Percentiles rank a stretch among this genome's conserved stretches.
Conservation (phyloP, 495 filamentous ascomycete genomes). For the Penicillium pancosmium region DNA sequence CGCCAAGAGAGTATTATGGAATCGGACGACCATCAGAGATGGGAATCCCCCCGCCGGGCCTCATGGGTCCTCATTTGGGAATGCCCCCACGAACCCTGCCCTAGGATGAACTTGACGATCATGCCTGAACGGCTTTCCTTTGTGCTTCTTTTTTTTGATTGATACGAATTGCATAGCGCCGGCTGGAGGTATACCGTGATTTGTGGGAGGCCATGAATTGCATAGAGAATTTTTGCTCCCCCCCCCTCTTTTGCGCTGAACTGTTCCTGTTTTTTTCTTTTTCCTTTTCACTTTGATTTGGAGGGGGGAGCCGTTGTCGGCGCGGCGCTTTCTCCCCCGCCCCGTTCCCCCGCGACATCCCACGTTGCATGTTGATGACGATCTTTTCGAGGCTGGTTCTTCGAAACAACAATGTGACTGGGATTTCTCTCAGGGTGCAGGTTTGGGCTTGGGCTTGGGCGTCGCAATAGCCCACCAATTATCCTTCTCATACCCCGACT, state of each 20-base stretch:
- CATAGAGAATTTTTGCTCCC: slow-evolving; percentile 37
- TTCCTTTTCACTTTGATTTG: slow-evolving; percentile 8
- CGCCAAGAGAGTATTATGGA: slow-evolving; percentile 44
- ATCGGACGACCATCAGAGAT: slow-evolving; percentile 39
- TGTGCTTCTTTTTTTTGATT: slow-evolving; percentile 22
- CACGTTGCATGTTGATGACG: slow-evolving; percentile 5
- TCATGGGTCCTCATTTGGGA: slow-evolving; percentile 37
- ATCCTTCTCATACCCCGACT: slow-evolving; percentile 92
- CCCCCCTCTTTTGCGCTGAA: slow-evolving; percentile 22
- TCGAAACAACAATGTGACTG: slow-evolving; percentile 17
- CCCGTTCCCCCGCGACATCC: not conserved
- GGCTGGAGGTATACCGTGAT: slow-evolving; percentile 46
- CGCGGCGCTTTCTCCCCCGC: not conserved
- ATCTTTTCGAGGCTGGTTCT: slow-evolving; percentile 43
- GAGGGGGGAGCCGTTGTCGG: not conserved
- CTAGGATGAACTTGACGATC: slow-evolving; percentile 33
- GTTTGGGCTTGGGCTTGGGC: slow-evolving; percentile 20
- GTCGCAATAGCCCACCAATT: slow-evolving; percentile 91
- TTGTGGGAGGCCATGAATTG: slow-evolving; percentile 32
- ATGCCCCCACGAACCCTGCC: slow-evolving; percentile 46
- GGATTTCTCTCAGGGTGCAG: not conserved
- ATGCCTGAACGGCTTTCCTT: slow-evolving; percentile 29
- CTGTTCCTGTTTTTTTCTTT: slow-evolving; percentile 7
- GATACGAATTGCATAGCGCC: slow-evolving; percentile 53
- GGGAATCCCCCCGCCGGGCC: slow-evolving; percentile 32